Conservation (phyloP, 192 early-diverging fungal species). For the Coemansia furcata region DNA sequence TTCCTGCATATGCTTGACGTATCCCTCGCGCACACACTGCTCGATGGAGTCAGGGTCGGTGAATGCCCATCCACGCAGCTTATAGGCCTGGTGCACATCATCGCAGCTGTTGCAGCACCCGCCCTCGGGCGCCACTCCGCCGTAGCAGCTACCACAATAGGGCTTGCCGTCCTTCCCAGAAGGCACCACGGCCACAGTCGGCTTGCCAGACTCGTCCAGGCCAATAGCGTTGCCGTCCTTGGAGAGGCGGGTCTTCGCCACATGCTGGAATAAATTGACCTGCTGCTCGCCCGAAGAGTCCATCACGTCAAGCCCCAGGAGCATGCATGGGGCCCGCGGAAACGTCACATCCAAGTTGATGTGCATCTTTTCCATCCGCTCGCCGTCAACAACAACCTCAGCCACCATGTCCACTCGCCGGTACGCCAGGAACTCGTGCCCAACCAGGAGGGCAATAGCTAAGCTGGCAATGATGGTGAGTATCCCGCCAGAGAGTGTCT, state of each 20-base stretch:
- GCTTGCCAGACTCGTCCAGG: conserved; percentile 2
- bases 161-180: conserved; percentile 27
- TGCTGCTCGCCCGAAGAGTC: conserved; percentile 90
- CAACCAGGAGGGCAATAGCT: conserved; percentile 72
- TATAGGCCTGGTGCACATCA: conserved; percentile 84
- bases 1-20: conserved; percentile 65
- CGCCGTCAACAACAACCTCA: conserved; percentile 77
- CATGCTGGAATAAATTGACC: conserved; percentile 69
- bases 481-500: conserved; percentile 78
- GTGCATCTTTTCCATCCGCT: conserved; percentile 82
- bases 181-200: conserved; percentile 37
- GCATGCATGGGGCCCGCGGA: conserved; percentile 87
- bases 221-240: conserved; percentile 60
- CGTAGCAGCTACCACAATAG: conserved; percentile 91
- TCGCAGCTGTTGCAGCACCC: conserved; percentile 96
- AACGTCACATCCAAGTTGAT: conserved; percentile 92
- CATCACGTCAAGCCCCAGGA: conserved; percentile 93
- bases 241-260: conserved; percentile 80
- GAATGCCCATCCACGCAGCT: conserved; percentile 80
- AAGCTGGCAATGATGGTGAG: conserved; percentile 77
- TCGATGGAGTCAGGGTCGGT: conserved; percentile 70
- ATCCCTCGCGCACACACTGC: conserved; percentile 90
- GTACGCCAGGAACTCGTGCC: conserved; percentile 85
- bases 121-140: conserved; percentile 60
- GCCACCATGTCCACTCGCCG: conserved; percentile 63